Evolutionary conservation across 129 eudicot species (phyloP), one percentile per base, ranked within the genome.

Genomic region (Chrysanthemum seticuspe): DNA sequence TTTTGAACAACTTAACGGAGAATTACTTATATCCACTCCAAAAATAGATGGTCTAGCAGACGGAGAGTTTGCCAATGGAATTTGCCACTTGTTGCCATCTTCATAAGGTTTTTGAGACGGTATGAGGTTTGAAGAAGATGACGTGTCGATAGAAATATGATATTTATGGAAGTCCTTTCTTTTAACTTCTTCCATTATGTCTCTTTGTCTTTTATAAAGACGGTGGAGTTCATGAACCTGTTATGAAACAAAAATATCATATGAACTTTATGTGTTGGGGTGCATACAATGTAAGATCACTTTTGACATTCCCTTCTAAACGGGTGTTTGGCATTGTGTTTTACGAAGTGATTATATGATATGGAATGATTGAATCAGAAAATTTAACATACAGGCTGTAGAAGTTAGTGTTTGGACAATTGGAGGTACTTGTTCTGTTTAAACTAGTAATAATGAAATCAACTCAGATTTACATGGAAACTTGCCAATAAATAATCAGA

Each of bases 171-270:
- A 79, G 44, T 88, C 91, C 57, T 74, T 83, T 81, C 76, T 84
- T 76, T 73, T 82, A 53, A 69, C 75, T 73, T 91, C 96, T 70
- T 91, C 96, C 97, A 88, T 91, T 85, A 91, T 70, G 75, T 91
- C 90, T 79, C 87, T 82, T 53, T 91, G 97, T 72, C 84, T 85
- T 76, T 79, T 79, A 76, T 91, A 91, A 27, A 91, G 87, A 47
- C 97, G 96, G 72, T 91, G 97, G 70, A 91, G 92, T 75, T 91
- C 97, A 66, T 57, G 73, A 25, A 91, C 95, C 97, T 91, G 65
- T 57, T 40, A 71, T 40, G 27, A 79, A 70, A 55, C 61, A 23
- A 57, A 23, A 18, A 65, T 62, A 56, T 72, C 1, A 57, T 54
- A 44, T 75, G 21, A 67, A 65, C 18, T 15, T 15, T 31, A 36